Evolutionary conservation across 2,329 filamentous ascomycete genomes (phyloP).

Genomic region (Blastomyces emzantsi): DNA sequence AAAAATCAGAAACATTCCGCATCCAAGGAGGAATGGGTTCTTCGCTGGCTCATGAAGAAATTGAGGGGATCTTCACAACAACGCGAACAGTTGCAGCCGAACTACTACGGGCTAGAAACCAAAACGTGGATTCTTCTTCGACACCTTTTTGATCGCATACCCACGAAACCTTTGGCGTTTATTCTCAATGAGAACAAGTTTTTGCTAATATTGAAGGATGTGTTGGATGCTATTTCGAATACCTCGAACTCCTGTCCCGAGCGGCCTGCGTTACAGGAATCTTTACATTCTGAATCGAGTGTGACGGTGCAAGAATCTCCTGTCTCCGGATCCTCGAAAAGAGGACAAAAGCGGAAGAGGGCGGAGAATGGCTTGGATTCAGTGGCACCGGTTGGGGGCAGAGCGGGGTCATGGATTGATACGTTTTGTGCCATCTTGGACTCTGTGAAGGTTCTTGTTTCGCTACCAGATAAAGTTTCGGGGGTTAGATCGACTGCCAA

Average conservation of each 20-base stretch:
- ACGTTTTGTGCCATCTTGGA: slow-evolving; percentile 11
- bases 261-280: slow-evolving; percentile 20
- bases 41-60: slow-evolving; percentile 58
- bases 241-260: slow-evolving; percentile 18
- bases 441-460: slow-evolving; percentile 10
- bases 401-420: slow-evolving; percentile 4
- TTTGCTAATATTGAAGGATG: slow-evolving; percentile 54
- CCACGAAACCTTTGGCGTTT: slow-evolving; percentile 59
- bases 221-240: slow-evolving; percentile 48
- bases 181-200: slow-evolving; percentile 64
- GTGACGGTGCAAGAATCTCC: slow-evolving; percentile 27
- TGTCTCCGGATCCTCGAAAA: slow-evolving; percentile 10
- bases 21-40: slow-evolving; percentile 55
- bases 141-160: slow-evolving; percentile 60
- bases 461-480: slow-evolving; percentile 7
- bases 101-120: slow-evolving; percentile 38
- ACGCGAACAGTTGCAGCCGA: slow-evolving; percentile 23
- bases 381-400: background rate
- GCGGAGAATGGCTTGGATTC: slow-evolving; percentile 17
- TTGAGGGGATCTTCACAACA: slow-evolving; percentile 37
- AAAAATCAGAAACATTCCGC: slow-evolving; percentile 19
- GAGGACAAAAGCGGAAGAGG: slow-evolving; percentile 35
- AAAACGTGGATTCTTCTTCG: slow-evolving; percentile 48
- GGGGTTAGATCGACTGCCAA: slow-evolving; percentile 22
- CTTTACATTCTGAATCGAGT: slow-evolving; percentile 29